Conservation (phyloP, 306 rosid genomes). For the Acmispon strigosus region DNA sequence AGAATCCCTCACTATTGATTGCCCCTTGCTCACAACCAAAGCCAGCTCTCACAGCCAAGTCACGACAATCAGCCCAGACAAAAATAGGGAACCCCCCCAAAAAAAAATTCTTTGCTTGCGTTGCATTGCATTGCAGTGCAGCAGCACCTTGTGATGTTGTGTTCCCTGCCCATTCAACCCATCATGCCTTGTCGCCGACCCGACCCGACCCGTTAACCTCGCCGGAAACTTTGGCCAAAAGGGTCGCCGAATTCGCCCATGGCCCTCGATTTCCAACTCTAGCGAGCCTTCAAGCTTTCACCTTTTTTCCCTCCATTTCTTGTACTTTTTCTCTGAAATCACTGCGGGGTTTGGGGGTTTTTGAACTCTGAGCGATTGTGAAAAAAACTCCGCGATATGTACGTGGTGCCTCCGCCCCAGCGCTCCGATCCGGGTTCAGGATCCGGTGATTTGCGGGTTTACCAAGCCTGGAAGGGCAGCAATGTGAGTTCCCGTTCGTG, state of each 20-base stretch:
- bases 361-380: constrained; percentile 3
- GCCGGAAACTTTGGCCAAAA: constrained; percentile 21
- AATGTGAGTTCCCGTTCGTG: constrained; percentile 48
- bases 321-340: not conserved
- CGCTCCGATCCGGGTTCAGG: constrained; percentile 74
- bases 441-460: constrained; percentile 73
- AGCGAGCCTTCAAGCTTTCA: constrained; percentile 19
- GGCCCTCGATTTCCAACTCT: constrained; percentile 16
- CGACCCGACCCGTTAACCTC: constrained; percentile 19
- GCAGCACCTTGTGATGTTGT: not conserved
- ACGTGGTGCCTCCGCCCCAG: constrained; percentile 93
- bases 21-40: no score
- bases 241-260: constrained; percentile 15
- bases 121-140: not conserved
- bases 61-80: no score
- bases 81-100: no score
- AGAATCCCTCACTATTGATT: no score
- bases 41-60: no score
- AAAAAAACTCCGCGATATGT: constrained; percentile 37
- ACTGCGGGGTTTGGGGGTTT: not conserved
- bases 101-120: no score
- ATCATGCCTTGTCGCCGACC: constrained; percentile 26
- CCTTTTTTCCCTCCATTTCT: not conserved
- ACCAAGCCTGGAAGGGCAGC: constrained; percentile 92
- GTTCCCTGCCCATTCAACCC: constrained; percentile 1